Evolutionary conservation across 2,329 filamentous ascomycete species (phyloP).

Genomic region (Talaromyces sp.): DNA sequence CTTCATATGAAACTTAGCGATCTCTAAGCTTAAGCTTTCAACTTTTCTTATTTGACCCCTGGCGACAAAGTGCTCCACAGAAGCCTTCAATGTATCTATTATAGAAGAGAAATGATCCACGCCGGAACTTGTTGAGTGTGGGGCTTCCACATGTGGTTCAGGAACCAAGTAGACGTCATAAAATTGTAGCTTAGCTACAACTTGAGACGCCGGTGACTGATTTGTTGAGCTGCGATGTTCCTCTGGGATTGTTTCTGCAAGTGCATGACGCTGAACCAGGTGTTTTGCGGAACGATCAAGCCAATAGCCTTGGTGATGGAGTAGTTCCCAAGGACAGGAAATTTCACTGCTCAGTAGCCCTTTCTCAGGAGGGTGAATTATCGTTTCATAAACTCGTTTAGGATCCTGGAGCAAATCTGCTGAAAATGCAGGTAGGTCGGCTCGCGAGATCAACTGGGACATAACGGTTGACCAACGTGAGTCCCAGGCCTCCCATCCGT

Average conservation of each 20-base stretch:
- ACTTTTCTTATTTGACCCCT: constrained; percentile 49
- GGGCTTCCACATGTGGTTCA: constrained; percentile 51
- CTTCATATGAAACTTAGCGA: constrained; percentile 49
- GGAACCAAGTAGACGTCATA: constrained; percentile 59
- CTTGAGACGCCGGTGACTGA: constrained; percentile 50
- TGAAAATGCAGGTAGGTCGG: constrained; percentile 43
- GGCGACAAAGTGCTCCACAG: constrained; percentile 46
- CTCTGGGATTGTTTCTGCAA: constrained; percentile 51
- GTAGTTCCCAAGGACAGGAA: constrained; percentile 51
- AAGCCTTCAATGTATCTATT: constrained; percentile 40
- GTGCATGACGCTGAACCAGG: constrained; percentile 43
- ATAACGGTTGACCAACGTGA: constrained; percentile 62
- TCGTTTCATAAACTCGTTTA: constrained; percentile 21
- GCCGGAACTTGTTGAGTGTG: constrained; percentile 36
- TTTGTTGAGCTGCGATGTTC: constrained; percentile 53
- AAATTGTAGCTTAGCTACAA: constrained; percentile 46
- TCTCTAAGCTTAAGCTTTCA: constrained; percentile 50
- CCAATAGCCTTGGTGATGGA: constrained; percentile 62
- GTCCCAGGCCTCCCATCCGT: constrained; percentile 94
- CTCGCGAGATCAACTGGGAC: constrained; percentile 53
- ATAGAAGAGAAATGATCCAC: constrained; percentile 50
- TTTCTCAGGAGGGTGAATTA: constrained; percentile 49
- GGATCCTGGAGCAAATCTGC: constrained; percentile 21
- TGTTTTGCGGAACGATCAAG: constrained; percentile 48
- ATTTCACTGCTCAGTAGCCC: constrained; percentile 42